Evolutionary conservation across 208 protist species (phyloP).

Genomic region (Crithidia sp.): DNA sequence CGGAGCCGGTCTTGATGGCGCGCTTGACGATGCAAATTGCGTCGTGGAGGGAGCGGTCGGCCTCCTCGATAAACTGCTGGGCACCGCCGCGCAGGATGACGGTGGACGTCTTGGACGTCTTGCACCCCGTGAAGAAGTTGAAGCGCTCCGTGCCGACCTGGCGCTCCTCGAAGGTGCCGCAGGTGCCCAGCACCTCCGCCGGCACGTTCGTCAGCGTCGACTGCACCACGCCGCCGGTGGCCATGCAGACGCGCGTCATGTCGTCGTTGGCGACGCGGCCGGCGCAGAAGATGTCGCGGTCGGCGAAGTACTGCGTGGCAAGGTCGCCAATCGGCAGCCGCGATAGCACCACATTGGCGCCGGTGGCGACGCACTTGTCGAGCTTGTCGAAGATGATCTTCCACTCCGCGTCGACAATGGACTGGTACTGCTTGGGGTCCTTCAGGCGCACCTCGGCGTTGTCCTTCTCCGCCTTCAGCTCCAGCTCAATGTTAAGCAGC

Average conservation of each 20-base stretch:
- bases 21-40: slow-evolving; percentile 99
- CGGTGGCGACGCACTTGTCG: slow-evolving; percentile 97
- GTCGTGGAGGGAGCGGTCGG: slow-evolving; percentile 99
- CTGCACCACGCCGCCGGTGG: slow-evolving; percentile 97
- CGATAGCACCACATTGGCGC: slow-evolving; percentile 99
- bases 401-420: slow-evolving; percentile 99
- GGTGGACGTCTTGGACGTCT: slow-evolving; percentile 89
- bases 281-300: slow-evolving; percentile 99
- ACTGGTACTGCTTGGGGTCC: slow-evolving; percentile 99
- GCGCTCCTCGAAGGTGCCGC: slow-evolving; percentile 98
- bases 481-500: slow-evolving; percentile 99
- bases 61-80: slow-evolving; percentile 99
- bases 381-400: slow-evolving; percentile 99
- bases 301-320: slow-evolving; percentile 99
- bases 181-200: slow-evolving; percentile 94
- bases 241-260: slow-evolving; percentile 94
- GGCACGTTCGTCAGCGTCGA: slow-evolving; percentile 97
- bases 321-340: slow-evolving; percentile 99
- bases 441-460: slow-evolving; percentile 99
- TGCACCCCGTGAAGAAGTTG: slow-evolving; percentile 99
- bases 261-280: slow-evolving; percentile 98
- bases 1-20: slow-evolving; percentile 95
- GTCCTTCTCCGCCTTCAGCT: slow-evolving; percentile 99
- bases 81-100: slow-evolving; percentile 97
- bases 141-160: slow-evolving; percentile 98